Evolutionary conservation across 345 rosid genomes (phyloP), one percentile per base, ranked within the genome.

Genomic region (Murraya koenigii): DNA sequence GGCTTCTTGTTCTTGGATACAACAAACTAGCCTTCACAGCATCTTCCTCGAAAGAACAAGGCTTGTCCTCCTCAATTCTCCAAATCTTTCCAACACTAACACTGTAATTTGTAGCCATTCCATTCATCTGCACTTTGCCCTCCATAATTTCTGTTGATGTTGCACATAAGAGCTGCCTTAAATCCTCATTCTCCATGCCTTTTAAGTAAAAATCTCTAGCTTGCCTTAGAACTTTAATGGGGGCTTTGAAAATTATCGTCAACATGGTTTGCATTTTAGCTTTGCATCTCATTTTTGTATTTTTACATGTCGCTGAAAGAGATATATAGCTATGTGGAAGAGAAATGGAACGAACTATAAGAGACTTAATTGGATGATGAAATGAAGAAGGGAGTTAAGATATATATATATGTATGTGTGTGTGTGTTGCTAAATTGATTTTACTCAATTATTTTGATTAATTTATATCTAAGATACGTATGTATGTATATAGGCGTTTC

Each of bases 1-100:
- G 47, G n/a, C 56, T 80, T 77, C 69, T 67, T 38, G 73, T 75
- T 74, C 72, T 56, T 2, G 63, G 38, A 75, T 30, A 80, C 66
- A 71, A 7, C 65, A 76, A n/a, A 65, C 25, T 35, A 17, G 11
- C 74, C 62, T 13, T 56, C 10, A 8, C 8, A 35, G 30, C 63
- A 33, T 44, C 77, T 35, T 84, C 88, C 77, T 78, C n/a, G 14
- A 86, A 86, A 8, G 76, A 75, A 74, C 88, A 85, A 69, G 89
- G 68, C 65, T 35, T 71, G 56, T 83, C 85, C 71, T 86, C 89
- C 15, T 88, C 84, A 70, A 86, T 86, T 68, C 80, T 80, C 62
- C 88, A 85, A 22, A 88, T 83, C 79, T 77, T 83, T 61, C 91
- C 91, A 1, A 88, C 8, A 55, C 85, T 87, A 30, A 88, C 87